Evolutionary conservation across 2,329 filamentous ascomycete species (phyloP), one percentile per base, ranked within the genome.

Genomic region (Neonectria magnoliae): DNA sequence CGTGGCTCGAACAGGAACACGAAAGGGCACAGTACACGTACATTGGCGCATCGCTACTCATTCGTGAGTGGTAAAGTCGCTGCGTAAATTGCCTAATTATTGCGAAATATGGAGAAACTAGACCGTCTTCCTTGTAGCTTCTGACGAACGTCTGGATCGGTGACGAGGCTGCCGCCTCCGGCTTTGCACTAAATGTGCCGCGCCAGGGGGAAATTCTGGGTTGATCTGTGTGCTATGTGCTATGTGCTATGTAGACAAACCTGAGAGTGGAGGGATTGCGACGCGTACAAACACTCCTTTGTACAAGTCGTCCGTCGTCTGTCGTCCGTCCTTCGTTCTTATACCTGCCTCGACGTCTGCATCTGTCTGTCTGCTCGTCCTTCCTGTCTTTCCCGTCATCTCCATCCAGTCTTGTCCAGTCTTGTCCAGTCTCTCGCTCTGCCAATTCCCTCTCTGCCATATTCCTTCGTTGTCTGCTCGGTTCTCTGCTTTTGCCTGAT

Each of bases 101-200:
- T 41, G 16, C 38, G 16, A n/a, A 41, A n/a, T 36, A 36, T 36
- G 33, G 33, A 16, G 33, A 36, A 6, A 6, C 33, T 6, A 7
- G 14, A 36, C 33, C 6, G 16, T 36, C 33, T 14, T 18, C 36
- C 36, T 11, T 10, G 25, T 50, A 33, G 22, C 8, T 50, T 50
- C 9, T 50, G 47, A 51, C 48, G 48, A 20, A 20, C 29, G 48
- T 51, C n/a, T 18, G n/a, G 20, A 51, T 51, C 48, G 10, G n/a
- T 51, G 48, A 51, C 48, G 48, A 51, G 48, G 18, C 48, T 51
- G 27, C n/a, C 47, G n/a, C 27, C 48, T 50, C 47, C 27, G 9
- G n/a, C 22, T 25, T 18, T n/a, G 8, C n/a, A 42, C 38, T 42
- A 42, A 22, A 16, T 22, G 13, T 48, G 16, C 27, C 16, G 29